Conservation (phyloP, 176 grass and related monocot genomes). For the Cenchrus americanus region DNA sequence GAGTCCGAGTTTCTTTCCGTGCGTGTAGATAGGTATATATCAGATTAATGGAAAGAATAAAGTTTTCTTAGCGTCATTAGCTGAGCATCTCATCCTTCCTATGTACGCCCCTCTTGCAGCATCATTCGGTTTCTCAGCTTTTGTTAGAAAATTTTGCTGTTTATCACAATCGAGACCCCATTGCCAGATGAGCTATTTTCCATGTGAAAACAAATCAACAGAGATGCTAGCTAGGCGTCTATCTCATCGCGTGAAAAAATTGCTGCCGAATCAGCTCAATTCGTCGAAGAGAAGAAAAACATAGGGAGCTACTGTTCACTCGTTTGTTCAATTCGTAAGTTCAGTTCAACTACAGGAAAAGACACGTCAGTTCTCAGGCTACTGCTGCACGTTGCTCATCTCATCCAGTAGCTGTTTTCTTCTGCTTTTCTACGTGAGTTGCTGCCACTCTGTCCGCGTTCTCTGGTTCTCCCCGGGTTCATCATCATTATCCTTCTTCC, state of each 20-base stretch:
- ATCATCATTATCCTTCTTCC: too few species aligned
- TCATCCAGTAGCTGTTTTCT: not conserved
- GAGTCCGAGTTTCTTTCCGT: slow-evolving; percentile 15
- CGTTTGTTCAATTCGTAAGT: too few species aligned
- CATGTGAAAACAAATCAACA: not conserved
- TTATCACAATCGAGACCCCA: too few species aligned
- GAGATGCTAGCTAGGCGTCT: too few species aligned
- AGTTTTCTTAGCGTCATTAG: not conserved
- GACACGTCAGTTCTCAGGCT: not conserved
- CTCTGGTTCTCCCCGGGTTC: not conserved
- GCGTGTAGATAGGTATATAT: slow-evolving; percentile 43
- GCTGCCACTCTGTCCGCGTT: not conserved
- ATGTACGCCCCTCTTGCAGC: not conserved
- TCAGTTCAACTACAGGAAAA: too few species aligned
- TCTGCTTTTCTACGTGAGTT: not conserved
- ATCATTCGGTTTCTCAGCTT: not conserved
- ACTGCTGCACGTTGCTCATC: not conserved
- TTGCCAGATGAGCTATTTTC: not conserved
- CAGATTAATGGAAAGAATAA: slow-evolving; percentile 23
- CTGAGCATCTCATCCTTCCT: not conserved
- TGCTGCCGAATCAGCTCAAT: not conserved
- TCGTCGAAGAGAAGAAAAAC: too few species aligned
- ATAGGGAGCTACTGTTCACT: too few species aligned
- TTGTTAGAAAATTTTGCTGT: too few species aligned
- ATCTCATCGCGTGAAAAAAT: not conserved